Percentiles rank a stretch among this genome's conserved stretches.
These are phyloP conservation scores for Aphanomyces cochlioides DNA, from an alignment of 352 stramenopile genomes.

Conservation along the genomic window DNA sequence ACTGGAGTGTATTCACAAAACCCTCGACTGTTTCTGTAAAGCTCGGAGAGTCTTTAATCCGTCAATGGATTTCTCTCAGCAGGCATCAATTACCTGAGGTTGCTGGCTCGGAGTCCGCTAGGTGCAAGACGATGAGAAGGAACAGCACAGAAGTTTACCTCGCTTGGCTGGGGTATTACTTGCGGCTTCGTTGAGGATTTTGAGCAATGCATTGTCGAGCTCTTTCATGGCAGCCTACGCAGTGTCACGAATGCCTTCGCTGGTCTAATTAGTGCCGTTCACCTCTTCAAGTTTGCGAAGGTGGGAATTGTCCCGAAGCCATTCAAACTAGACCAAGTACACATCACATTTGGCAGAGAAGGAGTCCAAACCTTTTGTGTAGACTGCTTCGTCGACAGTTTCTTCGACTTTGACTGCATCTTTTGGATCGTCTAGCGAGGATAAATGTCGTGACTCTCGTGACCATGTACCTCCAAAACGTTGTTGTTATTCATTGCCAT, in stretches of 20 bases:
- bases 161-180: slow-evolving; percentile 31
- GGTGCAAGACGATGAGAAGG: slow-evolving; percentile 4
- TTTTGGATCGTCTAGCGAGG: slow-evolving; percentile 49
- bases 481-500: slow-evolving; percentile 49
- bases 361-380: slow-evolving; percentile 47
- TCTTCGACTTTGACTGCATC: slow-evolving; percentile 60
- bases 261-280: neutral
- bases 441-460: neutral
- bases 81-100: too few relatives aligned
- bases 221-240: slow-evolving; percentile 53
- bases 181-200: slow-evolving; percentile 54
- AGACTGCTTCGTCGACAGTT: slow-evolving; percentile 49
- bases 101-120: neutral
- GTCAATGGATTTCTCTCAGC: too few relatives aligned
- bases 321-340: slow-evolving; percentile 36
- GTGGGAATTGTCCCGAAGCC: slow-evolving; percentile 60
- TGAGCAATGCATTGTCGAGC: slow-evolving; percentile 56
- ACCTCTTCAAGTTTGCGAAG: slow-evolving; percentile 56
- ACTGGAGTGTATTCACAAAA: neutral
- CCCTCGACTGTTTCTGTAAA: too few relatives aligned
- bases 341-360: neutral
- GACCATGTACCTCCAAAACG: slow-evolving; percentile 46
- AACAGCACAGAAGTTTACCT: slow-evolving; percentile 22
- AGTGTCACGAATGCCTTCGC: neutral
- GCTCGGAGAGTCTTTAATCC: too few relatives aligned